These are phyloP conservation scores for Fistulifera solaris DNA, from an alignment of 108 stramenopile genomes.

Conservation along the genomic window DNA sequence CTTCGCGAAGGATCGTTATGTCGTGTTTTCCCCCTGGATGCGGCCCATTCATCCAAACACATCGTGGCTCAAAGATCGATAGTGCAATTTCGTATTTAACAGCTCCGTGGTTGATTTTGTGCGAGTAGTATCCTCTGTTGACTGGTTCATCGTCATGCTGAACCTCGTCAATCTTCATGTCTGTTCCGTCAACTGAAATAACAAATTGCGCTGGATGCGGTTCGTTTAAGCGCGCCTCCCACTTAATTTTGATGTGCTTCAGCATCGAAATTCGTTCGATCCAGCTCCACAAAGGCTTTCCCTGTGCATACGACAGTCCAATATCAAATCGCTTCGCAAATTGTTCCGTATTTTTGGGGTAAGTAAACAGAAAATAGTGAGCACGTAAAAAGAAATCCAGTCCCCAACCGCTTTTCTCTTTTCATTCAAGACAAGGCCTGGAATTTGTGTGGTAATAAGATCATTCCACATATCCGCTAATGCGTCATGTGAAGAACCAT, in stretches of 20 bases:
- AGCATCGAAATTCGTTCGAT: not conserved
- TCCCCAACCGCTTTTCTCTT: not conserved
- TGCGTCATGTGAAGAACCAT: not conserved
- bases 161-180: too few relatives aligned
- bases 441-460: not conserved
- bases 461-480: constrained; percentile 2
- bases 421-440: not conserved
- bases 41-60: constrained; percentile 39
- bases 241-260: not conserved
- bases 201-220: too few relatives aligned
- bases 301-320: not conserved
- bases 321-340: not conserved
- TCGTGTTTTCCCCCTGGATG: constrained; percentile 24
- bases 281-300: not conserved
- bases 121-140: constrained; percentile 19
- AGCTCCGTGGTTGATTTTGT: constrained; percentile 25
- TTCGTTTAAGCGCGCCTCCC: not conserved
- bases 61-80: constrained; percentile 8
- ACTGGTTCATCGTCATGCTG: not conserved
- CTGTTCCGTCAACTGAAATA: too few relatives aligned
- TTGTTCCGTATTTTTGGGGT: not conserved
- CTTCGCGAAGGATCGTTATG: constrained; percentile 17
- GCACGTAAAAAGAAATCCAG: too few relatives aligned
- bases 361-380: not conserved
- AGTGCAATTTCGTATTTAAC: constrained; percentile 24